Conservation (phyloP, 1,139 yeast species). For the Meyerozyma smithsonii region DNA sequence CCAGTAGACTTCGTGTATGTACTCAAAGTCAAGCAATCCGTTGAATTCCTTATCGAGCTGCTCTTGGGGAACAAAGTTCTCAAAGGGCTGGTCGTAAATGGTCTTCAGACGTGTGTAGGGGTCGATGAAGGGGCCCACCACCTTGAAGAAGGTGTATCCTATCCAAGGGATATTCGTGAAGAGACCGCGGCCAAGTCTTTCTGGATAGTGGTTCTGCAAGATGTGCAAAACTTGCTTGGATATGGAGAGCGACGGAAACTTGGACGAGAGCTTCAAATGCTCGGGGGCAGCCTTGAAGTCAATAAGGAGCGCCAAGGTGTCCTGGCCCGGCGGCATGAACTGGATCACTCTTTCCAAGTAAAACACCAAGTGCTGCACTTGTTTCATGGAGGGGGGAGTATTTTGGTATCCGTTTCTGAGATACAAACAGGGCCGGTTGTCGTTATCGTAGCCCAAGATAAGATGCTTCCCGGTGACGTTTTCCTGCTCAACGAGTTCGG, state of each 20-base stretch:
- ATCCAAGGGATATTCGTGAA: constrained; percentile 46
- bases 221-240: constrained; percentile 17
- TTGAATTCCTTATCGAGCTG: constrained; percentile 46
- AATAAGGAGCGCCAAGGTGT: constrained; percentile 79
- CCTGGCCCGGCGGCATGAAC: constrained; percentile 95
- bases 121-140: constrained; percentile 47
- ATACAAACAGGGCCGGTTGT: constrained; percentile 83
- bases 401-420: constrained; percentile 91
- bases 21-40: constrained; percentile 40
- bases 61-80: constrained; percentile 39
- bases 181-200: constrained; percentile 43
- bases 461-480: constrained; percentile 87
- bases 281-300: constrained; percentile 71
- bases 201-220: constrained; percentile 24
- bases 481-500: constrained; percentile 64
- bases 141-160: constrained; percentile 44
- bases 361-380: constrained; percentile 88
- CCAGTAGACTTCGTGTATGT: constrained; percentile 42
- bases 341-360: constrained; percentile 88
- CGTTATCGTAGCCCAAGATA: constrained; percentile 83
- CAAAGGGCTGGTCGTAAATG: constrained; percentile 45
- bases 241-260: constrained; percentile 40
- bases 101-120: constrained; percentile 47
- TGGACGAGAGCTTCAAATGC: constrained; percentile 34
- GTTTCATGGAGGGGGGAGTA: constrained; percentile 79